Percentiles rank a stretch among this genome's conserved stretches.
These are phyloP conservation scores for Leptographium radiaticola DNA, from an alignment of 2,329 filamentous ascomycete genomes.

Conservation along the genomic window DNA sequence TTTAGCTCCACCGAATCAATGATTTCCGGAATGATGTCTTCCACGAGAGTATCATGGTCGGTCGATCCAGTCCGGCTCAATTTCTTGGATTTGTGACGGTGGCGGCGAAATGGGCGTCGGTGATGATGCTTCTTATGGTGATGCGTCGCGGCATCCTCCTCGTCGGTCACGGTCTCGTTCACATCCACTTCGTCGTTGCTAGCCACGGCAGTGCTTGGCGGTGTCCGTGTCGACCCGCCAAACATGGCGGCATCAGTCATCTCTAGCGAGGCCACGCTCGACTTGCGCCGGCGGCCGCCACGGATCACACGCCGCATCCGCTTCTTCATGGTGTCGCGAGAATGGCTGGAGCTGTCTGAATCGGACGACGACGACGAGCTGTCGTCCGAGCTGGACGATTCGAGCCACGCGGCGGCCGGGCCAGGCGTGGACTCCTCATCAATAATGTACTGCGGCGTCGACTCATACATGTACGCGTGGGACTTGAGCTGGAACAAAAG, in stretches of 20 bases:
- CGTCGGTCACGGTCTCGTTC: constrained; percentile 31
- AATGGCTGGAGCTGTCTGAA: constrained; percentile 38
- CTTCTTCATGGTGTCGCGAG: constrained; percentile 40
- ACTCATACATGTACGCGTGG: constrained; percentile 83
- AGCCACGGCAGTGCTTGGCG: constrained; percentile 26
- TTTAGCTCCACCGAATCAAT: background rate
- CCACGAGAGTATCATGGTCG: constrained; percentile 13
- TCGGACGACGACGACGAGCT: constrained; percentile 37
- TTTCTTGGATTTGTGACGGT: constrained; percentile 22
- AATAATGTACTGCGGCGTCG: constrained; percentile 82
- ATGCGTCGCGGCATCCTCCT: constrained; percentile 29
- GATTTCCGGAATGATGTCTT: constrained; percentile 21
- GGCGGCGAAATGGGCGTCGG: constrained; percentile 22
- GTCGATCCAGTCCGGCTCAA: constrained; percentile 18
- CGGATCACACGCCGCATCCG: constrained; percentile 47
- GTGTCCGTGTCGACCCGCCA: constrained; percentile 20
- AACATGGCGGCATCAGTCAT: constrained; percentile 20
- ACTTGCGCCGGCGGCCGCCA: constrained; percentile 36
- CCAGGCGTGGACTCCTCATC: constrained; percentile 84
- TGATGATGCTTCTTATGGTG: constrained; percentile 20
- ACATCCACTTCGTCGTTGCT: constrained; percentile 25
- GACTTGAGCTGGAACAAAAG: constrained; percentile 86
- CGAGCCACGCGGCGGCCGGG: constrained; percentile 68
- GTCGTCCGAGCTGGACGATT: constrained; percentile 39
- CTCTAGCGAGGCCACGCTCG: constrained; percentile 48